A percentile compares a stretch with the other conserved stretches of the same genome.
These are phyloP conservation scores for Lactarius indigo DNA, from an alignment of 768 basidiomycete species.

Conservation along the genomic window DNA sequence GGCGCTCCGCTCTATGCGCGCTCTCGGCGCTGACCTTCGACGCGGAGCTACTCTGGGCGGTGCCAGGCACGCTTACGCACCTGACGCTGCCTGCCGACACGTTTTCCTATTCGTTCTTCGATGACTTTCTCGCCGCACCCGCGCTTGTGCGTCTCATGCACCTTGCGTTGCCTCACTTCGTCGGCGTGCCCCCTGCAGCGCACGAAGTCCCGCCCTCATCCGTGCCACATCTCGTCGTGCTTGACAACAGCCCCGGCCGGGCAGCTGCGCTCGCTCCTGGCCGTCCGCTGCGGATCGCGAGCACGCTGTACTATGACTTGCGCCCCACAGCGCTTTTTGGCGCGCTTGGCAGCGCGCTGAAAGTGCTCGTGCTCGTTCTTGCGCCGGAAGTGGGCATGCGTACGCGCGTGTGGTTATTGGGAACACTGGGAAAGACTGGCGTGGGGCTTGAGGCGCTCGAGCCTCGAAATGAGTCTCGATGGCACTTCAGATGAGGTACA, in stretches of 20 bases:
- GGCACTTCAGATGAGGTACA: constrained; percentile 32
- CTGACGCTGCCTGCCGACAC: constrained; percentile 27
- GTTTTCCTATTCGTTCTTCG: no score
- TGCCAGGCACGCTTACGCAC: constrained; percentile 25
- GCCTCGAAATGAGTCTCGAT: constrained; percentile 29
- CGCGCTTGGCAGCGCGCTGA: constrained; percentile 25
- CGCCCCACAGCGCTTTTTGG: constrained; percentile 33
- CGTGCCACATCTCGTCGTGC: constrained; percentile 24
- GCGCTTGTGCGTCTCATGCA: constrained; percentile 25
- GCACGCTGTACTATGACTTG: no score
- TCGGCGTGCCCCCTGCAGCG: constrained; percentile 2
- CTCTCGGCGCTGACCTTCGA: constrained; percentile 30
- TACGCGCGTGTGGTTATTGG: constrained; percentile 33
- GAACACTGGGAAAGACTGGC: constrained; percentile 32
- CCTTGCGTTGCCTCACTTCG: constrained; percentile 16
- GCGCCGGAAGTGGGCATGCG: constrained; percentile 30
- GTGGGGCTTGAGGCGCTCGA: constrained; percentile 29
- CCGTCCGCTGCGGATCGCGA: no score
- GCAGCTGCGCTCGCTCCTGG: no score
- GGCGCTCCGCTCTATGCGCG: constrained; percentile 34
- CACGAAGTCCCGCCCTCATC: no score
- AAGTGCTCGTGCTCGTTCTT: constrained; percentile 25
- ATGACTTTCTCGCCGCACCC: constrained; percentile 28
- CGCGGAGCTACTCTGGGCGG: constrained; percentile 28
- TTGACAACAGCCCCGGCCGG: no score